Evolutionary conservation across 1,284 basidiomycete genomes (phyloP), one percentile per base, ranked within the genome.

Genomic region (Paramarasmius palmivorus): DNA sequence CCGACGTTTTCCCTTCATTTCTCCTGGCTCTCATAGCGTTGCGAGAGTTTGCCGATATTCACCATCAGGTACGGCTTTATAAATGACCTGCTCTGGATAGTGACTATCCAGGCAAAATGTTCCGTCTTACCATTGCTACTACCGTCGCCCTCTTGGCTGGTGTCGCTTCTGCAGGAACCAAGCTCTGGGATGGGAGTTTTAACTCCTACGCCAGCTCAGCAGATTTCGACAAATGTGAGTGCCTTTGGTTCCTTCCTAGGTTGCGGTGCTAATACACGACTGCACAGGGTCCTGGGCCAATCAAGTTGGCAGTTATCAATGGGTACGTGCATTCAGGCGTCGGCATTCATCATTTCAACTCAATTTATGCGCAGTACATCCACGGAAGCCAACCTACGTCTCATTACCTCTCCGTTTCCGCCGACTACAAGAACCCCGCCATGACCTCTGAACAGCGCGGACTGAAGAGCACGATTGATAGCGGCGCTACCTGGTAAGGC

Each of bases 361-460:
- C 4, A 49, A 19, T 10, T 5, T 10, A 14, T 35, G n/a, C 45
- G 1, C 29, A 78, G 81, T 86, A 86, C 69, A 86, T 86, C 61
- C 82, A 86, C 58, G 84, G 83, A 46, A 73, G 65, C 49, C 67
- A 69, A 44, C 66, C 77, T 19, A 83, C 83, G 2, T 78, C 79
- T 34, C 65, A 75, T 46, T 86, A 85, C 67, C 75, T 86, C 23
- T 77, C 73, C 10, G 65, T 84, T 29, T 74, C 73, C 36, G 63
- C 82, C 0, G 65, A 67, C 38, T 84, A 77, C 75, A 84, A 85
- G 67, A 86, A 86, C 65, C 83, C 84, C 0, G 83, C 82, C 8
- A 71, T 77, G 57, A 78, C 77, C 3, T 62, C 72, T 38, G 83
- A 85, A 63, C 71, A 67, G 3, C 68, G 80, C 37, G 83, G 83